Conservation (phyloP, 192 early-diverging fungal species). For the Umbelopsis ramanniana region DNA sequence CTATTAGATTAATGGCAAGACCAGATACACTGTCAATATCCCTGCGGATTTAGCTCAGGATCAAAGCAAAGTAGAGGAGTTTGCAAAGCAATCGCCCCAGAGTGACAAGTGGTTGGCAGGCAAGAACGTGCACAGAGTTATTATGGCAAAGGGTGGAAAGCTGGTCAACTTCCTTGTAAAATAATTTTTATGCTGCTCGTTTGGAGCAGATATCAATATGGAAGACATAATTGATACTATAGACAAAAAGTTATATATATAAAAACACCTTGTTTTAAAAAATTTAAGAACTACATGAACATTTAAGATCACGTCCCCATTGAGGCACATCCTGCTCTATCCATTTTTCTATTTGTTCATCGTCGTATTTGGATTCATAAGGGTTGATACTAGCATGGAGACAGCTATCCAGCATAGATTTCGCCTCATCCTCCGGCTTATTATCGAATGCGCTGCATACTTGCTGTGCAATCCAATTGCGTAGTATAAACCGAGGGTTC, state of each 20-base stretch:
- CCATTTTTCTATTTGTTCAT: constrained; percentile 22
- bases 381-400: constrained; percentile 61
- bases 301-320: constrained; percentile 70
- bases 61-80: constrained; percentile 44
- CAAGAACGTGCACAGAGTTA: constrained; percentile 54
- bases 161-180: constrained; percentile 75
- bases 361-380: constrained; percentile 49
- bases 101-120: constrained; percentile 63
- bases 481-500: constrained; percentile 80
- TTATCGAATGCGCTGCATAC: constrained; percentile 58
- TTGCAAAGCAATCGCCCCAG: constrained; percentile 45
- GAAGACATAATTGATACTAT: neutral
- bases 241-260: neutral
- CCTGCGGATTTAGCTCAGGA: constrained; percentile 40
- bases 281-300: constrained; percentile 73
- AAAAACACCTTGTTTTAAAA: no score
- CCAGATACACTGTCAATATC: constrained; percentile 63
- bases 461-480: constrained; percentile 80
- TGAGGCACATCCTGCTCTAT: constrained; percentile 41
- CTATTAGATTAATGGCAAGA: constrained; percentile 77
- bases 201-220: neutral
- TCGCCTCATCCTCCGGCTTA: constrained; percentile 44
- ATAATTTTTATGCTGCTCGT: neutral
- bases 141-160: constrained; percentile 75
- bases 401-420: constrained; percentile 44